Evolutionary conservation across 495 filamentous ascomycete species (phyloP).

Genomic region (Xylaria sp.): DNA sequence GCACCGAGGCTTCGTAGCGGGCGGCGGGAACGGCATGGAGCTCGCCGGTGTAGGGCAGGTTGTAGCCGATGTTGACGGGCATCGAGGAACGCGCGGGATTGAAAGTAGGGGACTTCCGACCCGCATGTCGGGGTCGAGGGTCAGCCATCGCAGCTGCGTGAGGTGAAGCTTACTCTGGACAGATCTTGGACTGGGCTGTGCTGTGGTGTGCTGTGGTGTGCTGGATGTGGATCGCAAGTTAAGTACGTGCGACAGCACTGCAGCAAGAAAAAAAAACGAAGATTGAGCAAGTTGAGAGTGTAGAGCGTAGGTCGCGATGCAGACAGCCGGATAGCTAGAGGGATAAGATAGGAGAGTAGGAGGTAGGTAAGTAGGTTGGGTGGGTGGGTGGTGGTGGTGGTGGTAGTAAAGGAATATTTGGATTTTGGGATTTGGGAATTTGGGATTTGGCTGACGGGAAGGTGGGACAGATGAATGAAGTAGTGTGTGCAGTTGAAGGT

Average conservation of each 20-base stretch:
- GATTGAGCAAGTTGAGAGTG: neutral
- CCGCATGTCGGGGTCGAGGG: constrained; percentile 45
- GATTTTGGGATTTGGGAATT: constrained; percentile 24
- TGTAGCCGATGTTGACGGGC: constrained; percentile 50
- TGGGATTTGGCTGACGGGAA: constrained; percentile 29
- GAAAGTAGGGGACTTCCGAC: constrained; percentile 50
- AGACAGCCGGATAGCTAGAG: neutral
- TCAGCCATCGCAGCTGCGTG: constrained; percentile 47
- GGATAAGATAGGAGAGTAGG: neutral
- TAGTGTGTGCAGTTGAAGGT: neutral
- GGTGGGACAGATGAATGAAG: constrained; percentile 18
- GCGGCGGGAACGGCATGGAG: constrained; percentile 48
- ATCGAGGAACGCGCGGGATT: constrained; percentile 57
- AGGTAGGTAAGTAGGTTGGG: neutral
- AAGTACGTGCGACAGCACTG: too few relatives aligned
- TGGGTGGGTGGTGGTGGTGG: neutral
- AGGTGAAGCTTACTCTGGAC: constrained; percentile 1
- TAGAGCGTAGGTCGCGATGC: neutral
- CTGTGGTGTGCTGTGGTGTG: too few relatives aligned
- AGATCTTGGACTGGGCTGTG: neutral
- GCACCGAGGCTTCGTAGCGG: constrained; percentile 44
- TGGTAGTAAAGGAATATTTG: constrained; percentile 13
- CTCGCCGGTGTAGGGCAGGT: constrained; percentile 50
- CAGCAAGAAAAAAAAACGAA: neutral
- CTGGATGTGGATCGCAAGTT: too few relatives aligned